Base-by-base conservation (phyloP, 768 basidiomycete species). In the Termitomyces titanicus region DNA sequence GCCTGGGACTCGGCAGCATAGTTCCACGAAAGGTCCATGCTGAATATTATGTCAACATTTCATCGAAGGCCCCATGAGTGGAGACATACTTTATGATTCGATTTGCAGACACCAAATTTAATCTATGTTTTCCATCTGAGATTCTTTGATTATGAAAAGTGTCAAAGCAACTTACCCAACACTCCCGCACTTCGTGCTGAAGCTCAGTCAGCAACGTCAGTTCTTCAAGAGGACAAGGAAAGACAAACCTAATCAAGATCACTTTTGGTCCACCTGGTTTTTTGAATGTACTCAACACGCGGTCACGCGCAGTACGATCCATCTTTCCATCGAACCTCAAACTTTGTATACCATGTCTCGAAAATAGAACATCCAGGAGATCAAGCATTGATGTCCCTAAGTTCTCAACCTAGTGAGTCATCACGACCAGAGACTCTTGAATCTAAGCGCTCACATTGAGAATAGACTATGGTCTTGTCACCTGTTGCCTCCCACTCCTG, bases 381-480 rank as follows among this genome's bases (percentile, higher is more conserved):
- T 87, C 82, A 33, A 89, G 76, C 82, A 87, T 86, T 0, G 84
- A 84, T 0, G 86, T 89, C 86, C 86, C 86, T 88, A 52, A n/a
- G 22, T 40, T 47, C 3, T 2, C 24, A 17, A 12, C 12, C 18
- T 22, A 22, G 9, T 40, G n/a, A 50, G 50, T 39, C 29, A 11
- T 29, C 12, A 13, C 45, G 15, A 39, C 31, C 20, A 17, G 27
- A 15, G 53, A 13, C 49, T 7, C 3, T 4, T 9, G 2, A 2
- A 45, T 51, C 31, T 22, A 65, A 6, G 15, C 6, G 3, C 80
- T 47, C 55, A 86, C 86, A 89, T 66, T 89, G 87, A 5, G 85
- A 86, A 67, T 84, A 89, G 39, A 79, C 74, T 33, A 89, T 88
- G 4, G 80, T 81, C 74, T 89, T 89, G 64, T 89, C 87, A 0